Evolutionary conservation across 768 basidiomycete genomes (phyloP).

Genomic region (Boletus reticulatus): DNA sequence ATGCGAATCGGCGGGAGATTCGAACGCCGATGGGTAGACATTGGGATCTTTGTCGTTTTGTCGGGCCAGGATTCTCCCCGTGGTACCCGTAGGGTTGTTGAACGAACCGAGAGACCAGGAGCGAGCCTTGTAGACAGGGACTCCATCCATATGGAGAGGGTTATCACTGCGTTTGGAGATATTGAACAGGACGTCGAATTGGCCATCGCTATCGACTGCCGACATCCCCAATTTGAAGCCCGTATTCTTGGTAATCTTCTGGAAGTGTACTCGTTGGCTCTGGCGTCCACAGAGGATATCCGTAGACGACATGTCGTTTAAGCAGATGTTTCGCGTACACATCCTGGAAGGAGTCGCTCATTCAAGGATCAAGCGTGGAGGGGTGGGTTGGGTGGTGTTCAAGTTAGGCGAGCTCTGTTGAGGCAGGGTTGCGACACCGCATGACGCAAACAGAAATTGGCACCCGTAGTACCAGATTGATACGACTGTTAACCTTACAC

Average conservation of each 20-base stretch:
- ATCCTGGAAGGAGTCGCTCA: background rate
- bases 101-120: constrained; percentile 1
- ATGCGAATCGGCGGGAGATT: background rate
- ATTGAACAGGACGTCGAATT: background rate
- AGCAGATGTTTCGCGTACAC: background rate
- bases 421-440: too few species aligned
- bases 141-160: background rate
- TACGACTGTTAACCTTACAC: background rate
- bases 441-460: too few species aligned
- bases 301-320: background rate
- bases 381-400: too few species aligned
- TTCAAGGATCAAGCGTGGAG: background rate
- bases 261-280: background rate
- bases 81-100: background rate
- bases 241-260: background rate
- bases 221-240: constrained; percentile 1
- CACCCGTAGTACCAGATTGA: too few species aligned
- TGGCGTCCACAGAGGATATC: background rate
- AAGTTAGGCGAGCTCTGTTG: too few species aligned
- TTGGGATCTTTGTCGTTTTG: background rate
- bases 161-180: background rate
- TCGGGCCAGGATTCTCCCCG: background rate
- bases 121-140: background rate
- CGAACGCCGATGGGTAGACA: background rate
- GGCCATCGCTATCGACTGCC: background rate